Evolutionary conservation across 805 yeast genomes (phyloP), one percentile per base, ranked within the genome.

Genomic region (Candida jianshihensis): DNA sequence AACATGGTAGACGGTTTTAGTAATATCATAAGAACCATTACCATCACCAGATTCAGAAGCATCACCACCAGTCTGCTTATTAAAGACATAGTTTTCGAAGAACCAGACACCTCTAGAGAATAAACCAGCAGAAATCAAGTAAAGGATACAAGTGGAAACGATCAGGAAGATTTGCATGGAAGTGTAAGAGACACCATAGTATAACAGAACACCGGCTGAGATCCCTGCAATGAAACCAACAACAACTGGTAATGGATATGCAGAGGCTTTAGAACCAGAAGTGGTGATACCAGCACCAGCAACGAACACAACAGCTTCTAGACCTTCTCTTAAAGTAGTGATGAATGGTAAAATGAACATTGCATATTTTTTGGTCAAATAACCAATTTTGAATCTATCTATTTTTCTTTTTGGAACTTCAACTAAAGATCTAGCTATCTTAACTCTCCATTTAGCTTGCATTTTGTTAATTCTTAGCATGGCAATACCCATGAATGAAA

Each of bases 361-460:
- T 40, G 89, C 75, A 59, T 90, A 89, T 60, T 84, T 86, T 57
- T 76, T 78, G 4, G 79, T 48, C 49, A 73, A 61, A 54, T 70
- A 71, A 20, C 78, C 71, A 30, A 81, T 20, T 44, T 63, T 71
- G 54, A 74, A 76, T 45, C 73, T 64, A 44, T 72, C 80, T 42
- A 61, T 60, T 43, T 59, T 71, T 12, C 57, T 59, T 31, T 61
- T 56, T 37, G 84, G 85, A 18, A 63, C 54, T 46, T 77, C 79
- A 35, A 87, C 64, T 41, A 89, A 65, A 9, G 96, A 90, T 55
- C 66, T 73, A 20, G 97, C 96, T 57, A 90, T 84, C 67, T 90
- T 90, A 48, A 88, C 71, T 69, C 96, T 78, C 98, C 98, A 90
- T 67, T 90, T 90, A 49, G 78, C 90, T 66, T 87, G 88, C 95